Base-by-base conservation (phyloP, 2,329 filamentous ascomycete species). In the Trichophyton equinum region DNA sequence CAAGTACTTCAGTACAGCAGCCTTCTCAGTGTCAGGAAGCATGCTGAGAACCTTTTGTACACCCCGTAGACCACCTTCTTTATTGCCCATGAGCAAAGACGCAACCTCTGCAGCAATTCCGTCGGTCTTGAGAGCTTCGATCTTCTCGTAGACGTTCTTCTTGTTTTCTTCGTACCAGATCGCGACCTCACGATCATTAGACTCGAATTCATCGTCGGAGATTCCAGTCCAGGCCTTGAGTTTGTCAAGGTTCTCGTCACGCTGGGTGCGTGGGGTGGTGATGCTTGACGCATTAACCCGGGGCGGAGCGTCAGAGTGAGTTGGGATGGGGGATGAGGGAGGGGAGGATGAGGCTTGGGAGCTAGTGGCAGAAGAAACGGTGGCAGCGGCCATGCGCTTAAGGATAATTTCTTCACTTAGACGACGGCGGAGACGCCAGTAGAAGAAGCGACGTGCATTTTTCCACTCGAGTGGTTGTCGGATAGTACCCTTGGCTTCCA, bases 391-490 rank as follows among this genome's bases (percentile, higher is more conserved):
- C 83, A 99, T 89, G 77, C 90, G 90, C 79, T 91, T 94, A 74
- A 99, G 82, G 68, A 99, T 90, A 75, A 95, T 89, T 78, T 99
- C 94, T 79, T 99, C 94, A 76, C 95, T 97, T 72, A 99, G 82
- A 77, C 94, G 85, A 73, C 94, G 88, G 76, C 95, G 91, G 64
- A 96, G 86, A 76, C 94, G 92, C 94, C 95, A 99, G 87, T 97
- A 99, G 82, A 99, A 97, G 89, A 94, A 97, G 72, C 92, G 87
- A 66, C 94, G 87, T 8, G 92, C 86, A 68, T 96, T 88, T 73
- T 84, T 81, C 94, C 92, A 97, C 70, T 87, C 83, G 46, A 99
- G 82, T 11, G 85, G 78, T 68, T 88, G 83, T 65, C 94, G 90
- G 70, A 99, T 96, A 61, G 88, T 86, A 64, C 91, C 88, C 85